A percentile compares a stretch with the other conserved stretches of the same genome.
Evolutionary conservation across 768 basidiomycete species (phyloP).

Genomic region (Suillus sp.): DNA sequence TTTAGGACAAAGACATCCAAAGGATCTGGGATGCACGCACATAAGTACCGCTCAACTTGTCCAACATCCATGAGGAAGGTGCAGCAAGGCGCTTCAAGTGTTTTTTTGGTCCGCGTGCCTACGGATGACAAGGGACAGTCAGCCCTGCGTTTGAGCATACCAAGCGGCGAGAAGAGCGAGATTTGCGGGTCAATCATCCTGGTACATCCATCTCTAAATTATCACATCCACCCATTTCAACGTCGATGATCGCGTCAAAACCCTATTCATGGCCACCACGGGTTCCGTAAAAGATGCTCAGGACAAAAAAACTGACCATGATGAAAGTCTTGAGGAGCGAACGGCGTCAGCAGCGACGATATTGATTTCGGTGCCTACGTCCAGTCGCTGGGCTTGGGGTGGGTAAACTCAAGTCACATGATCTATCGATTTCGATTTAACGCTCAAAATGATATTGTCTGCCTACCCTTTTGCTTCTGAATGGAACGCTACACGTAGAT

Average conservation of each 20-base stretch:
- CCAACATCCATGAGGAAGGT: constrained; percentile 99
- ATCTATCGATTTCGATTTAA: not conserved
- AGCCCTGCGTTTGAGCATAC: constrained; percentile 16
- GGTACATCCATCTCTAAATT: constrained; percentile 22
- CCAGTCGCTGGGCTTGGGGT: constrained; percentile 22
- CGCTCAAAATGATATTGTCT: no score
- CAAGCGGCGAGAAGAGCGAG: constrained; percentile 4
- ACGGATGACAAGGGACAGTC: constrained; percentile 23
- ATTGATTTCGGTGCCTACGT: constrained; percentile 26
- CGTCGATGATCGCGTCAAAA: constrained; percentile 6
- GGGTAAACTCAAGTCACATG: constrained; percentile 26
- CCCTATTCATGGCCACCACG: not conserved
- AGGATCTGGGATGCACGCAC: constrained; percentile 48
- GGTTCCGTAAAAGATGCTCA: not conserved
- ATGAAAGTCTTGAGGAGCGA: constrained; percentile 31
- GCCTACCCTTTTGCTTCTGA: no score
- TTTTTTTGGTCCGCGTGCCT: constrained; percentile 99
- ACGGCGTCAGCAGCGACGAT: constrained; percentile 22
- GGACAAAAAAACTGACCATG: constrained; percentile 33
- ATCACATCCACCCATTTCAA: constrained; percentile 32
- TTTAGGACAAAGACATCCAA: not conserved
- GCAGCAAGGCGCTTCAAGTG: constrained; percentile 97
- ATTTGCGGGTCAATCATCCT: constrained; percentile 8
- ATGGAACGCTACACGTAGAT: not conserved
- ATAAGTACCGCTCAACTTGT: constrained; percentile 95